Evolutionary conservation across 1,284 basidiomycete genomes (phyloP).

Genomic region (Microbotryum violaceum): DNA sequence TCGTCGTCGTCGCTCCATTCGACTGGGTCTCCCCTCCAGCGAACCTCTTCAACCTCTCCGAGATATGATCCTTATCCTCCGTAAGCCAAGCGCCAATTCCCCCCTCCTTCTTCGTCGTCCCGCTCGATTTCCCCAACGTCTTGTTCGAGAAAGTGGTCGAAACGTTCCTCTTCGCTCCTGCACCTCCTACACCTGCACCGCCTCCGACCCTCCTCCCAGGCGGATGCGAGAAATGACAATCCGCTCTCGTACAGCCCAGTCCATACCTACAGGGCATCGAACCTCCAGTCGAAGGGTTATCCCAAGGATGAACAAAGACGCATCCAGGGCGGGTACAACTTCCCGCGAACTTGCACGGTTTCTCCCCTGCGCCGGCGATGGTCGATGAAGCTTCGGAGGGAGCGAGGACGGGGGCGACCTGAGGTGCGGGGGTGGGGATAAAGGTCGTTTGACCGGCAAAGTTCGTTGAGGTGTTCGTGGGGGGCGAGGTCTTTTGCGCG

Average conservation of each 20-base stretch:
- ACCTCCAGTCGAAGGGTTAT: conserved; percentile 23
- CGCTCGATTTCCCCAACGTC: background rate
- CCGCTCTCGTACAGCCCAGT: conserved; percentile 63
- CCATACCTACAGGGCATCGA: conserved; percentile 60
- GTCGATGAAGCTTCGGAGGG: conserved; percentile 33
- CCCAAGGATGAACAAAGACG: conserved; percentile 56
- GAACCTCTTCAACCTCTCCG: conserved; percentile 31
- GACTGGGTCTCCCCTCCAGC: conserved; percentile 3
- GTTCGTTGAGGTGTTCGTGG: background rate
- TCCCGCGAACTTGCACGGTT: conserved; percentile 62
- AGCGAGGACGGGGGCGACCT: conserved; percentile 4
- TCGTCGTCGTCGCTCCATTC: background rate
- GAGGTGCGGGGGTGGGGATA: background rate
- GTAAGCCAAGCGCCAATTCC: conserved; percentile 26
- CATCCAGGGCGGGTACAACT: conserved; percentile 67
- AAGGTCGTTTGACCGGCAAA: background rate
- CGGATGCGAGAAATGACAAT: conserved; percentile 69
- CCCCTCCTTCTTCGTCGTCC: background rate
- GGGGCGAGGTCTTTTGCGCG: conserved; percentile 29
- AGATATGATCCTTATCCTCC: conserved; percentile 28
- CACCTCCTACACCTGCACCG: conserved; percentile 7
- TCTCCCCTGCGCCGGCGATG: conserved; percentile 37
- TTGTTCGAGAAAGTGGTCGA: conserved; percentile 16
- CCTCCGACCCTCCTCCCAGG: conserved; percentile 38
- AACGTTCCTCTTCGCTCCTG: conserved; percentile 1